Conservation (phyloP, 2,329 filamentous ascomycete species). For the Penicillium sp. region DNA sequence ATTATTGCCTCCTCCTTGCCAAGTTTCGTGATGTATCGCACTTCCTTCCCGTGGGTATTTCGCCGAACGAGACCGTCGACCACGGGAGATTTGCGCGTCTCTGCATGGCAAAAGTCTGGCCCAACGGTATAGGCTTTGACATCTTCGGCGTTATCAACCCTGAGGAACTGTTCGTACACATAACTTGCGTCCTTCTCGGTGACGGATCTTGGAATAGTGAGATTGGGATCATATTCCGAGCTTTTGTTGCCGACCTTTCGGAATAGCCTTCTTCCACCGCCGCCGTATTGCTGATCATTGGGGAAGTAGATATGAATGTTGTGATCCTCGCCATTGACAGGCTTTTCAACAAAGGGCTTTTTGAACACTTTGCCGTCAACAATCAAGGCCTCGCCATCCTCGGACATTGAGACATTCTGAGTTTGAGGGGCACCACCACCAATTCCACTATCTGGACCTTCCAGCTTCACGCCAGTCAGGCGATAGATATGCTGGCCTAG, state of each 20-base stretch:
- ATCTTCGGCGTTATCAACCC: constrained; percentile 94
- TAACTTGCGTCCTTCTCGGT: constrained; percentile 80
- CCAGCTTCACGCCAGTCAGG: constrained; percentile 72
- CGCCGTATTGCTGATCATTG: constrained; percentile 67
- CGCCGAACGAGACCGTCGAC: constrained; percentile 93
- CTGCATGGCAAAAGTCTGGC: constrained; percentile 87
- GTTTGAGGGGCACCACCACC: constrained; percentile 58
- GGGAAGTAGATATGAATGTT: constrained; percentile 99
- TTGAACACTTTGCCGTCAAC: constrained; percentile 79
- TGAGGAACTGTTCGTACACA: constrained; percentile 95
- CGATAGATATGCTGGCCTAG: constrained; percentile 77
- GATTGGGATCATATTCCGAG: constrained; percentile 81
- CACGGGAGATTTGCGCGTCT: constrained; percentile 94
- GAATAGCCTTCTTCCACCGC: constrained; percentile 88
- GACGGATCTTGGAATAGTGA: constrained; percentile 75
- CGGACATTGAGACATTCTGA: constrained; percentile 75
- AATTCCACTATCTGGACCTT: constrained; percentile 67
- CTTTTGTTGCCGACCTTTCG: constrained; percentile 99
- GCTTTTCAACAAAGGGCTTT: constrained; percentile 98
- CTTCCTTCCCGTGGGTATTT: constrained; percentile 95
- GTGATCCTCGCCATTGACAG: constrained; percentile 96
- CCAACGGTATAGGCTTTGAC: constrained; percentile 99
- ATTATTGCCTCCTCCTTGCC: constrained; percentile 77
- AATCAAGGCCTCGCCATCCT: constrained; percentile 80
- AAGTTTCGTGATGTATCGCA: constrained; percentile 88